A percentile compares a stretch with the other conserved stretches of the same genome.
phyloP scores from a whole-genome alignment of 1,284 basidiomycete genomes.

The Rugosomyces carneus region DNA sequence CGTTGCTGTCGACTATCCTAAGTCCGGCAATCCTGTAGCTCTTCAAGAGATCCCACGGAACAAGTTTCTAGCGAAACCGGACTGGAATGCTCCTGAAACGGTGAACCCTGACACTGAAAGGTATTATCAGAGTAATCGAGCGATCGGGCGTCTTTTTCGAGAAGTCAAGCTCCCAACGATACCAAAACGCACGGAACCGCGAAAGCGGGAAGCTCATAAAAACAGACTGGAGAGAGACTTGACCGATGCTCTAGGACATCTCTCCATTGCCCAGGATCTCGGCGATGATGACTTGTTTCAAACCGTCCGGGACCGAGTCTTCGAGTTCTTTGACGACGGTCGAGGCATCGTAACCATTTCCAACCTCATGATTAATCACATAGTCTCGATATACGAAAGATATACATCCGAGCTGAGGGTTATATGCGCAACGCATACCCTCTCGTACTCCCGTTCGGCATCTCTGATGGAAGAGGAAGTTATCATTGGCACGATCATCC shows the following conservation, averaged over 20 bases:
- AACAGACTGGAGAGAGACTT: slow-evolving; percentile 15
- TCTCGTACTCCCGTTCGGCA: slow-evolving; percentile 35
- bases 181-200: slow-evolving; percentile 1
- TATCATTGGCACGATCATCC: slow-evolving; percentile 55
- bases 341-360: slow-evolving; percentile 6
- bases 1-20: slow-evolving; percentile 65
- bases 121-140: slow-evolving; percentile 45
- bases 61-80: slow-evolving; percentile 36
- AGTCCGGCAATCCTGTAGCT: slow-evolving; percentile 54
- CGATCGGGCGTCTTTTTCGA: slow-evolving; percentile 54
- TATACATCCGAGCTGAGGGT: slow-evolving; percentile 43
- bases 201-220: slow-evolving; percentile 9
- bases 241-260: slow-evolving; percentile 5
- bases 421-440: slow-evolving; percentile 42
- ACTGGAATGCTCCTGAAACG: slow-evolving; percentile 64
- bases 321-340: slow-evolving; percentile 23
- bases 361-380: slow-evolving; percentile 18
- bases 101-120: slow-evolving; percentile 26
- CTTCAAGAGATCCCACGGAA: slow-evolving; percentile 42
- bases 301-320: slow-evolving; percentile 23
- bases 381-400: slow-evolving; percentile 32
- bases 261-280: not conserved
- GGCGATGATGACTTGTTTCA: slow-evolving; percentile 18
- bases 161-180: slow-evolving; percentile 43
- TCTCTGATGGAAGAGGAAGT: slow-evolving; percentile 57